Percentiles rank a stretch among this genome's conserved stretches.
Conservation (phyloP, 768 basidiomycete genomes). For the Lentinula guzmanii region DNA sequence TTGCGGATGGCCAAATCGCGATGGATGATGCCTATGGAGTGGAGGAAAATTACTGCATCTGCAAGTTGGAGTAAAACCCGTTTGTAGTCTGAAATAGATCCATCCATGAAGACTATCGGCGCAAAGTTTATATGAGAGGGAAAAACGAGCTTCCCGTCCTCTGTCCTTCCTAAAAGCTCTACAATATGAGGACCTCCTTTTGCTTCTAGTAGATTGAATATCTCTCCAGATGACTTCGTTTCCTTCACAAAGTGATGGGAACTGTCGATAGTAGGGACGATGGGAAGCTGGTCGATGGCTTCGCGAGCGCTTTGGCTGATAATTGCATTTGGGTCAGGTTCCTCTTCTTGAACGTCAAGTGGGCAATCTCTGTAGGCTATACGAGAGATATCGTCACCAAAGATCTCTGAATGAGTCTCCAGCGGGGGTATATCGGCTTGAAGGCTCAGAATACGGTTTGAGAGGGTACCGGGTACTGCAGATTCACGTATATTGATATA, state of each 20-base stretch:
- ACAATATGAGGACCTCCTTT: conserved; percentile 9
- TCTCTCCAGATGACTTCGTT: not conserved
- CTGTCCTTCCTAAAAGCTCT: conserved; percentile 7
- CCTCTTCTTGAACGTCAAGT: not conserved
- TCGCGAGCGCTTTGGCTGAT: not conserved
- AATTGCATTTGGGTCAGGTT: not conserved
- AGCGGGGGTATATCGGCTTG: conserved; percentile 6
- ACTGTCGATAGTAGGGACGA: conserved; percentile 4
- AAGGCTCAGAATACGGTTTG: conserved; percentile 10
- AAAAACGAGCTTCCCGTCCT: conserved; percentile 6
- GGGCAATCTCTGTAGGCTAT: not conserved
- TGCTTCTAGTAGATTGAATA: conserved; percentile 4
- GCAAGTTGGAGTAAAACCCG: conserved; percentile 3
- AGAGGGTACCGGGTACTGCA: conserved; percentile 6
- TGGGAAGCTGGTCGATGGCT: conserved; percentile 1
- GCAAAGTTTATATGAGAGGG: not conserved
- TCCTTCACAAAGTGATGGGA: conserved; percentile 4
- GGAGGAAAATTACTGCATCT: conserved; percentile 6
- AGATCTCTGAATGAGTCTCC: conserved; percentile 3
- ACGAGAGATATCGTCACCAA: conserved; percentile 5
- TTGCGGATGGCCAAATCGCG: conserved; percentile 1
- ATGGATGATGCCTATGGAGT: conserved; percentile 5
- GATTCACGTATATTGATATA: conserved; percentile 7
- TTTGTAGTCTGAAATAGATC: not conserved
- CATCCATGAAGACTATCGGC: not conserved